Evolutionary conservation across 768 basidiomycete species (phyloP).

Genomic region (Phlegmacium glaucopus): DNA sequence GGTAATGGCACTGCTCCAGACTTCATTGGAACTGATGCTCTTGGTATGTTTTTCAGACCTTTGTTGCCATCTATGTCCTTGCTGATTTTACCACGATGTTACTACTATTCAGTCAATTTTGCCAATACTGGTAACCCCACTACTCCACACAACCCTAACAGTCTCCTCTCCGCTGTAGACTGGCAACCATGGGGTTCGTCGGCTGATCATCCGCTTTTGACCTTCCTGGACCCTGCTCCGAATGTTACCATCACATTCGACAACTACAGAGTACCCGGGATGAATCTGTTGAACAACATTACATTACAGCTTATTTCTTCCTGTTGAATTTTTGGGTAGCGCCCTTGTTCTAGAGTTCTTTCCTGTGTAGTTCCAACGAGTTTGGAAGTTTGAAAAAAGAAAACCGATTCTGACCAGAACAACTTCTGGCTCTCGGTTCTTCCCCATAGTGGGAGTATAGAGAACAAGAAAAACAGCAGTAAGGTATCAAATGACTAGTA

Average conservation of each 20-base stretch:
- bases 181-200: constrained; percentile 18
- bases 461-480: no score
- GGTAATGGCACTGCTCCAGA: constrained; percentile 7
- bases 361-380: no score
- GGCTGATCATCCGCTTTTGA: constrained; percentile 12
- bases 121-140: constrained; percentile 10
- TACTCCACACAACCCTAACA: constrained; percentile 10
- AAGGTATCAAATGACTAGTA: no score
- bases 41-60: constrained; percentile 7
- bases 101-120: constrained; percentile 13
- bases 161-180: constrained; percentile 13
- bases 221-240: constrained; percentile 17
- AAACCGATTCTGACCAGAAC: no score
- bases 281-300: constrained; percentile 12
- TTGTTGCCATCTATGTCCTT: not conserved
- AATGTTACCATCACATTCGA: constrained; percentile 14
- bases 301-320: no score
- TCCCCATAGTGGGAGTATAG: no score
- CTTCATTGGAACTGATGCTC: constrained; percentile 16
- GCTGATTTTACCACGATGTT: not conserved
- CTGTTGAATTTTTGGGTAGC: no score
- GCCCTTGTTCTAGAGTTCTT: no score
- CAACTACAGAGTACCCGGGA: constrained; percentile 12
- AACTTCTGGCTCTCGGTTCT: no score
- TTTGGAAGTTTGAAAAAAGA: no score